Conservation (phyloP, 2,329 filamentous ascomycete species). For the Colletotrichum cuscutae region DNA sequence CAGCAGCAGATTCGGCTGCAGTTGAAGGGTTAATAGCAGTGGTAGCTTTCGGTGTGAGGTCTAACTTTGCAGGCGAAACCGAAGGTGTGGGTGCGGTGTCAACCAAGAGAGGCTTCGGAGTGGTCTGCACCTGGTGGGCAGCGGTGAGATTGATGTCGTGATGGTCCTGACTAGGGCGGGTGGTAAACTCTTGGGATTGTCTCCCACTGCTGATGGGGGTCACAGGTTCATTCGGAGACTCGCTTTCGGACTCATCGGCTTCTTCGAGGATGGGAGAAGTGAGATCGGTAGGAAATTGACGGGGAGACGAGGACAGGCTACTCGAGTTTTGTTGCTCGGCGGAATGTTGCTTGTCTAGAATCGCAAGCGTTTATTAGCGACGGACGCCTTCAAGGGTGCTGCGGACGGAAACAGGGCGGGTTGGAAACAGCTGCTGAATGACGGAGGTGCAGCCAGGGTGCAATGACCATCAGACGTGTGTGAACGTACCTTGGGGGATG, state of each 20-base stretch:
- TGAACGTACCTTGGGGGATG: slow-evolving; percentile 26
- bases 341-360: slow-evolving; percentile 21
- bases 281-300: slow-evolving; percentile 60
- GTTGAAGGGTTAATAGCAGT: slow-evolving; percentile 11
- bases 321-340: slow-evolving; percentile 28
- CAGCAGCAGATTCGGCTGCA: slow-evolving; percentile 29
- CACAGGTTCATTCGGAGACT: slow-evolving; percentile 68
- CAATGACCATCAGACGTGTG: not conserved
- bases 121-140: slow-evolving; percentile 25
- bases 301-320: slow-evolving; percentile 52
- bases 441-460: slow-evolving; percentile 21
- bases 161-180: slow-evolving; percentile 52
- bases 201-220: slow-evolving; percentile 68
- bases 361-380: slow-evolving; percentile 29
- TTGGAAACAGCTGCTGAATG: slow-evolving; percentile 24
- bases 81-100: slow-evolving; percentile 25
- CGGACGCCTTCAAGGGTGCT: slow-evolving; percentile 21
- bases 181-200: slow-evolving; percentile 64
- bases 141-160: slow-evolving; percentile 44
- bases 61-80: slow-evolving; percentile 13
- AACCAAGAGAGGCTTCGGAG: slow-evolving; percentile 29
- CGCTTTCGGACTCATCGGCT: slow-evolving; percentile 69
- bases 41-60: slow-evolving; percentile 8
- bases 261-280: slow-evolving; percentile 65
- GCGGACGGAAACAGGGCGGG: slow-evolving; percentile 32